A percentile compares a stretch with the other conserved stretches of the same genome.
Evolutionary conservation across 2,329 filamentous ascomycete species (phyloP).

Genomic region (Neoarthrinium moseri): DNA sequence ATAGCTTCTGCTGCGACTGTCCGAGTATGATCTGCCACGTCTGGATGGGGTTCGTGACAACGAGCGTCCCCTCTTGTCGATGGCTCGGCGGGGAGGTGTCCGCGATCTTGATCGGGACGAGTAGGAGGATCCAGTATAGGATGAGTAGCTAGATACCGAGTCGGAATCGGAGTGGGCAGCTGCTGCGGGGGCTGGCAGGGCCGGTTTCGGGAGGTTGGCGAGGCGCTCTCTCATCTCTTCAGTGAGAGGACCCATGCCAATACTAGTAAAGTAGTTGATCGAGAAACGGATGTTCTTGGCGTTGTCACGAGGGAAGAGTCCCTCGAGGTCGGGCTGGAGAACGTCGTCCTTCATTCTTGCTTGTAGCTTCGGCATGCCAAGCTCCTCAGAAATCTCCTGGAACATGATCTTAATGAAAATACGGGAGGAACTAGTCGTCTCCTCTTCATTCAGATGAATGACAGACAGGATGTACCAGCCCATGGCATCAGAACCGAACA

Average conservation of each 20-base stretch:
- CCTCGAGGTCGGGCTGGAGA: slow-evolving; percentile 74
- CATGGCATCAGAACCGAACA: slow-evolving; percentile 83
- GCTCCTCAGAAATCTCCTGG: slow-evolving; percentile 83
- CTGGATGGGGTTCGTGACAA: slow-evolving; percentile 31
- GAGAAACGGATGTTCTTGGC: slow-evolving; percentile 90
- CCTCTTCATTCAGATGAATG: slow-evolving; percentile 91
- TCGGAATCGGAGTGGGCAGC: slow-evolving; percentile 64
- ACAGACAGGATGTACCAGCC: slow-evolving; percentile 87
- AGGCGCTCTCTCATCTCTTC: slow-evolving; percentile 93
- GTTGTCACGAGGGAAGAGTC: slow-evolving; percentile 87
- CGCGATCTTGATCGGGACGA: slow-evolving; percentile 50
- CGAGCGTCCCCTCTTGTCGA: slow-evolving; percentile 36
- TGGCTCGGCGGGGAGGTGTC: slow-evolving; percentile 33
- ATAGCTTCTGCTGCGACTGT: slow-evolving; percentile 28
- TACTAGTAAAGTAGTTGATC: slow-evolving; percentile 99
- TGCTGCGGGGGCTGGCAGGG: slow-evolving; percentile 65
- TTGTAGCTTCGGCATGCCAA: slow-evolving; percentile 79
- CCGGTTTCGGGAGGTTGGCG: slow-evolving; percentile 84
- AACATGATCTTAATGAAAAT: slow-evolving; percentile 99
- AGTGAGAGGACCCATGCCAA: slow-evolving; percentile 91
- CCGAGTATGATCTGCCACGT: slow-evolving; percentile 28
- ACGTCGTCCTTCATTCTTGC: slow-evolving; percentile 75
- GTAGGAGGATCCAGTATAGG: slow-evolving; percentile 64
- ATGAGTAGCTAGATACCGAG: slow-evolving; percentile 76
- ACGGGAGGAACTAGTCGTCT: slow-evolving; percentile 92